Conservation (phyloP, 2,329 filamentous ascomycete genomes). For the Arthrinium phaeospermum region DNA sequence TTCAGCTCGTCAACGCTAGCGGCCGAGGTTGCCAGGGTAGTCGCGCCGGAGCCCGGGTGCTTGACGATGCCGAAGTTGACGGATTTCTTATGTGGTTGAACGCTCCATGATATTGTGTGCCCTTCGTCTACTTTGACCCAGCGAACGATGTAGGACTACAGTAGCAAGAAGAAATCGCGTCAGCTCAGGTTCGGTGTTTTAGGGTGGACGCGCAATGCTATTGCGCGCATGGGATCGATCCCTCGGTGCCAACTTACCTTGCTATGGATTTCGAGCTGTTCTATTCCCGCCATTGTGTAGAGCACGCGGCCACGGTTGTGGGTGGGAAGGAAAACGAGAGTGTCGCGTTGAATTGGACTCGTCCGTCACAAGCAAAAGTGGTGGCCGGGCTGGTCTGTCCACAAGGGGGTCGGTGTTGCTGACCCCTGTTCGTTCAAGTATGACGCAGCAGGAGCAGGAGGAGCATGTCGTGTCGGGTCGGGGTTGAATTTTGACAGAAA, state of each 20-base stretch:
- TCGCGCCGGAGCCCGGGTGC: slow-evolving; percentile 78
- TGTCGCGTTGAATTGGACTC: slow-evolving; percentile 6
- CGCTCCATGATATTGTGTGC: slow-evolving; percentile 95
- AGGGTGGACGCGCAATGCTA: background rate
- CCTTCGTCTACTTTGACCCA: slow-evolving; percentile 93
- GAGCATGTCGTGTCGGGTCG: background rate
- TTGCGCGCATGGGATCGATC: background rate
- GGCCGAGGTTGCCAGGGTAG: slow-evolving; percentile 47
- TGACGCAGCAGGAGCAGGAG: slow-evolving; percentile 3
- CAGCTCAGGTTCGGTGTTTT: background rate
- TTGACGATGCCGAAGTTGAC: slow-evolving; percentile 99
- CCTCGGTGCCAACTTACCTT: slow-evolving; percentile 67
- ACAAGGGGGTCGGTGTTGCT: slow-evolving; percentile 7
- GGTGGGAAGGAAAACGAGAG: background rate
- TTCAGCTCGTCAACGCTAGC: slow-evolving; percentile 49
- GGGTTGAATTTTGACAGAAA: background rate
- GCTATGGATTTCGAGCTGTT: slow-evolving; percentile 96
- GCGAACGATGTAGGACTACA: slow-evolving; percentile 93
- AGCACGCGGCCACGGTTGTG: background rate
- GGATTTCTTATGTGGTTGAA: slow-evolving; percentile 97
- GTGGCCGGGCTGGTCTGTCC: background rate
- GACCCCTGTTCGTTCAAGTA: background rate
- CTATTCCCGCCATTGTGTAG: slow-evolving; percentile 82
- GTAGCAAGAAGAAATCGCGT: background rate
- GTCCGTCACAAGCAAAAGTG: slow-evolving; percentile 12